Evolutionary conservation across 768 basidiomycete species (phyloP).

Genomic region (Tylopilus sp.): DNA sequence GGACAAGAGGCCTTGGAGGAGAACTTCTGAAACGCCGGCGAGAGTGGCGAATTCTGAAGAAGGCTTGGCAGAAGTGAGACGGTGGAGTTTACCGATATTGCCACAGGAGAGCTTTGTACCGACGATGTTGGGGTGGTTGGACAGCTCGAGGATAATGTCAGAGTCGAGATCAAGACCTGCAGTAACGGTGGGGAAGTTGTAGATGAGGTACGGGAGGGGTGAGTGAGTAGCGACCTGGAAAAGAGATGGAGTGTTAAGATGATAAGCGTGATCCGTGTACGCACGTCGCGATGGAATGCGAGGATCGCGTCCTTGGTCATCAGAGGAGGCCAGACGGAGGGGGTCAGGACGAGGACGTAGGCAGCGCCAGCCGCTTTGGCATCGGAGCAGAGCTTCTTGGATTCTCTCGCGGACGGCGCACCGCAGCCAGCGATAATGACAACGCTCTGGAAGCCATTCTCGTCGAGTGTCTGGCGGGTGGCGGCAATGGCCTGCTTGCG

Average conservation of each 20-base stretch:
- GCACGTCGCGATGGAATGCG: constrained; percentile 61
- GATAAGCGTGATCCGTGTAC: constrained; percentile 3
- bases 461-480: constrained; percentile 54
- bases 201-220: constrained; percentile 72
- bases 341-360: constrained; percentile 72
- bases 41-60: constrained; percentile 62
- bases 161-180: constrained; percentile 85
- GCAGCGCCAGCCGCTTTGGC: constrained; percentile 82
- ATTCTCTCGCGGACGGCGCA: constrained; percentile 75
- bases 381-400: constrained; percentile 63
- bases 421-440: constrained; percentile 83
- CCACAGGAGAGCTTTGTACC: constrained; percentile 74
- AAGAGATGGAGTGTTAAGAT: neutral
- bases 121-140: constrained; percentile 75
- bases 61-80: constrained; percentile 59
- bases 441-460: constrained; percentile 62
- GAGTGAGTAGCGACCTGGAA: constrained; percentile 66
- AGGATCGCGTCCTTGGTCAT: constrained; percentile 64
- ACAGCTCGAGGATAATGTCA: constrained; percentile 65
- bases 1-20: constrained; percentile 50
- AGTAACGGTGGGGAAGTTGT: constrained; percentile 81
- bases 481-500: constrained; percentile 54
- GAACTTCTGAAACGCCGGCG: constrained; percentile 71
- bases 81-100: constrained; percentile 63
- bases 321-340: constrained; percentile 63